Evolutionary conservation across 371 early-diverging fungal genomes (phyloP).

Genomic region (Mucor lusitanicus): DNA sequence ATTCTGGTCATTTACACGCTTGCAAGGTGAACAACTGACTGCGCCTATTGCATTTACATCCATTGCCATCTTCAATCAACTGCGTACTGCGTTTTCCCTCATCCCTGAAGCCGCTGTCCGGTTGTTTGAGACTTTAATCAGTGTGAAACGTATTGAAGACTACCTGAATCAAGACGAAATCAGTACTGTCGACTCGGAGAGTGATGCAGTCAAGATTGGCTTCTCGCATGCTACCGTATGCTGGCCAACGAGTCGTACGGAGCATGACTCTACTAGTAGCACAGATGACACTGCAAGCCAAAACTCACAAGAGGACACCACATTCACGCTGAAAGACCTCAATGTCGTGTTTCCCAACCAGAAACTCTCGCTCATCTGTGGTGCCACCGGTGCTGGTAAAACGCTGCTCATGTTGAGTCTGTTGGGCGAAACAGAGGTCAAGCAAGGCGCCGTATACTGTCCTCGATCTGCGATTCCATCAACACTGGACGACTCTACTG

Average conservation of each 20-base stretch:
- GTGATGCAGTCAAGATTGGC: slow-evolving; percentile 29
- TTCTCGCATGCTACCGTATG: slow-evolving; percentile 43
- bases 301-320: neutral
- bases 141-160: slow-evolving; percentile 65
- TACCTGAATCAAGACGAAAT: slow-evolving; percentile 78
- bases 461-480: slow-evolving; percentile 10
- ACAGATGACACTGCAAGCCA: neutral
- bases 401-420: slow-evolving; percentile 63
- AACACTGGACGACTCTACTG: slow-evolving; percentile 10
- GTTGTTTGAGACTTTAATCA: slow-evolving; percentile 22
- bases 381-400: slow-evolving; percentile 71
- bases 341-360: slow-evolving; percentile 54
- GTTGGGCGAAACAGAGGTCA: slow-evolving; percentile 44
- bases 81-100: slow-evolving; percentile 59
- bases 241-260: slow-evolving; percentile 11
- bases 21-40: slow-evolving; percentile 59
- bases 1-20: slow-evolving; percentile 60
- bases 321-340: slow-evolving; percentile 42
- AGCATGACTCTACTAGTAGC: too few relatives aligned
- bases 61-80: slow-evolving; percentile 56
- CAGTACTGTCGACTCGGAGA: neutral
- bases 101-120: slow-evolving; percentile 58
- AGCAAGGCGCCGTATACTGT: slow-evolving; percentile 10
- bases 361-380: slow-evolving; percentile 56
- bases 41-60: slow-evolving; percentile 68